A percentile compares a stretch with the other conserved stretches of the same genome.
Conservation (phyloP, 768 basidiomycete genomes). For the Daedaleopsis sinensis region DNA sequence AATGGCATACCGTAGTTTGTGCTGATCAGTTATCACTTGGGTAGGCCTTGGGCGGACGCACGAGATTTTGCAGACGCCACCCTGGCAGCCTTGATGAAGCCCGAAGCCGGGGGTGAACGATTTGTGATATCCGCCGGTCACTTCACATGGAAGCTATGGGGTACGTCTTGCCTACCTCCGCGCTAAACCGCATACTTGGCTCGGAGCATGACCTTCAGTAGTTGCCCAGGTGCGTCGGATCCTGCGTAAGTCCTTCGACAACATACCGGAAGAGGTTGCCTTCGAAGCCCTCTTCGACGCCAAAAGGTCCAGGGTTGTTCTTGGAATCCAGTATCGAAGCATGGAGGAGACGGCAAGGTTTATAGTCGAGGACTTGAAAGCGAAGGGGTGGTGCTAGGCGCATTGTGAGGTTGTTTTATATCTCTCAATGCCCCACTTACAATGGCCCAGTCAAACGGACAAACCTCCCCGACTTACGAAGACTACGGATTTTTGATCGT, state of each 20-base stretch:
- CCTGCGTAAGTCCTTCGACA: background rate
- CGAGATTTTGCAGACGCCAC: slow-evolving; percentile 22
- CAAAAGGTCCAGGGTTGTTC: slow-evolving; percentile 3
- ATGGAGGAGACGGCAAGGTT: slow-evolving; percentile 24
- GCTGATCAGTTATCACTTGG: background rate
- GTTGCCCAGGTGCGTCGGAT: background rate
- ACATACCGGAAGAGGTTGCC: background rate
- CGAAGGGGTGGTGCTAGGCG: slow-evolving; percentile 24
- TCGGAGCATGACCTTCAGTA: background rate
- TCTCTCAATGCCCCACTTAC: too few relatives aligned
- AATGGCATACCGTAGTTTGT: background rate
- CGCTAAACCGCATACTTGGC: background rate
- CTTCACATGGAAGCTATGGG: slow-evolving; percentile 15
- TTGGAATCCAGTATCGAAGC: slow-evolving; percentile 23
- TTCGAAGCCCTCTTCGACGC: background rate
- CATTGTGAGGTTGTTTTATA: background rate
- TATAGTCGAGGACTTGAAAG: slow-evolving; percentile 25
- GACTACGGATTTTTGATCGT: too few relatives aligned
- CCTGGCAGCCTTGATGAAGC: slow-evolving; percentile 15
- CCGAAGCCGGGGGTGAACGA: slow-evolving; percentile 39
- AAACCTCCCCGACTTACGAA: too few relatives aligned
- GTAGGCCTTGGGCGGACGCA: slow-evolving; percentile 22
- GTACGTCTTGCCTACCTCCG: background rate
- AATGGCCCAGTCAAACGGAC: too few relatives aligned
- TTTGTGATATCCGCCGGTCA: slow-evolving; percentile 34